Evolutionary conservation across 495 filamentous ascomycete species (phyloP), one percentile per base, ranked within the genome.

Genomic region (Penicillium parvum): DNA sequence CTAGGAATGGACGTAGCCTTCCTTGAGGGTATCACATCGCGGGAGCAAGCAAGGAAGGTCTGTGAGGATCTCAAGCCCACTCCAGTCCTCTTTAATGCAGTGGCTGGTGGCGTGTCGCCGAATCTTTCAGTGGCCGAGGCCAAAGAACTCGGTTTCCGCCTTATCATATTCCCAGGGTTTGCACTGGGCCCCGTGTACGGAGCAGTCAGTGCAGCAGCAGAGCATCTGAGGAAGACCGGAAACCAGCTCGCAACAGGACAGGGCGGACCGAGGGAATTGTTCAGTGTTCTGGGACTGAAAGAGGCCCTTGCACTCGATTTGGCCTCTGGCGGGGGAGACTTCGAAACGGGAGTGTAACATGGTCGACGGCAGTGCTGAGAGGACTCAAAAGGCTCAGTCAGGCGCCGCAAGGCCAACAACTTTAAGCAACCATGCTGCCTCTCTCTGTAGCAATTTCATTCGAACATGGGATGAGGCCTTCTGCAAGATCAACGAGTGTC

Each of bases 1-100:
- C 50, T 64, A 16, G 73, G 79, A 21, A 74, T 75, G 2, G 80
- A 83, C 44, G 74, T 75, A 2, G 74, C 62, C 7, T 75, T 83
- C 45, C 61, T 84, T 3, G 80, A 83, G 52, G 79, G 73, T 7
- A 46, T 79, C 39, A 68, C 64, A 20, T 68, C 51, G 7, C 39
- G 37, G 21, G 52, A 55, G n/a, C 23, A 55, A 23, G 43, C 39
- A 7, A 8, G 15, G 14, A 46, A 47, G 10, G 47, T 54, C 17
- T 50, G 45, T 19, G 5, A 37, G 8, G 59, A 59, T 15, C 34
- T 63, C 1, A 42, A 26, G 1, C 55, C 59, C 1, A 58, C 49
- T 3, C 60, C 60, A 7, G 46, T 58, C 6, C 32, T 64, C 20
- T 57, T 58, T 25, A 64, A 64, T 47, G 43, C 37, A n/a, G 51